A percentile compares a stretch with the other conserved stretches of the same genome.
These are phyloP conservation scores for Letharia columbiana DNA, from an alignment of 495 filamentous ascomycete species.

Conservation along the genomic window DNA sequence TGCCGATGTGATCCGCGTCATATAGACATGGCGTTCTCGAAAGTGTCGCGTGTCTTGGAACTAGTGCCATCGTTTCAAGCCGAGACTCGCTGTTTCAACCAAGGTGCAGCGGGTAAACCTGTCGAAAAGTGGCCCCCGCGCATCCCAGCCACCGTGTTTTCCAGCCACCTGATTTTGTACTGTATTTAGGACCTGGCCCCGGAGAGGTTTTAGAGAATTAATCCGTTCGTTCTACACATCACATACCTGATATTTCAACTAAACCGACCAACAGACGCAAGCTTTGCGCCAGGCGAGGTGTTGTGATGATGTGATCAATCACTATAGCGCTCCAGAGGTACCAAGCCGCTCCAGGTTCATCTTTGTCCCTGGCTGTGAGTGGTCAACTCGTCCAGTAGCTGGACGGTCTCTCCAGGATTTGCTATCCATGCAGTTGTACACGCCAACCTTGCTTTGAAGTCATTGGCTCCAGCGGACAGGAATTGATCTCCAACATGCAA, in stretches of 20 bases:
- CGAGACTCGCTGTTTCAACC: not conserved
- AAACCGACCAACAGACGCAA: not conserved
- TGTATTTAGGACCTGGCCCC: too few relatives aligned
- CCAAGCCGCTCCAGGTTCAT: not conserved
- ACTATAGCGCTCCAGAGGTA: not conserved
- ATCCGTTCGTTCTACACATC: too few relatives aligned
- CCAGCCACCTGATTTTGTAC: too few relatives aligned
- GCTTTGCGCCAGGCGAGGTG: not conserved
- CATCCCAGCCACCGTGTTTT: too few relatives aligned
- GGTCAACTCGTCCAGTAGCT: constrained; percentile 70
- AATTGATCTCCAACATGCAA: constrained; percentile 96
- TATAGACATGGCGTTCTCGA: not conserved
- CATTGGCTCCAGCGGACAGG: constrained; percentile 87
- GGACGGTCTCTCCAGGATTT: constrained; percentile 79
- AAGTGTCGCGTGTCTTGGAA: not conserved
- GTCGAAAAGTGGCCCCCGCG: too few relatives aligned
- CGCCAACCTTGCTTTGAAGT: constrained; percentile 75
- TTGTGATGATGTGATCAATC: too few relatives aligned
- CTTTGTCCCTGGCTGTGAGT: not conserved
- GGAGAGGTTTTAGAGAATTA: too few relatives aligned
- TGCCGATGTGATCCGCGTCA: not conserved
- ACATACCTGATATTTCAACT: too few relatives aligned
- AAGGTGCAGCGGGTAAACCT: not conserved
- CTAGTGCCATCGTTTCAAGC: not conserved
- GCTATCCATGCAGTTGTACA: constrained; percentile 85